Evolutionary conservation across 139 green algal species (phyloP), one percentile per base, ranked within the genome.

Genomic region (Dunaliella primolecta): DNA sequence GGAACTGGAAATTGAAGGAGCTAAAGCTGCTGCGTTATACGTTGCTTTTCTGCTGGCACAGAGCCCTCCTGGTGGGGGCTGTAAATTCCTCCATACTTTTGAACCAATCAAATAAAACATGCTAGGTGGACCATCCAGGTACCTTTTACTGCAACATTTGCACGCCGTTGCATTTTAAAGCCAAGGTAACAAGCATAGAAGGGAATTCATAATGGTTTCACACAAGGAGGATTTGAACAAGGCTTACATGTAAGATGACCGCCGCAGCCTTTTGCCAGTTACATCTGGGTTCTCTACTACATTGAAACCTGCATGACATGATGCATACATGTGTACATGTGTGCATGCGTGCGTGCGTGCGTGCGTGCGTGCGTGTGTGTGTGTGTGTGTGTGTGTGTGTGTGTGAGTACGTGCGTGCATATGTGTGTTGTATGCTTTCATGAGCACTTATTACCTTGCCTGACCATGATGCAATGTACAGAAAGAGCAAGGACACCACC

Each of bases 321-420:
- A 24, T 38, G 83, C 21, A 31, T 34, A 11, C 37, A 29, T 83
- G 83, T 24, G 38, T 64, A 21, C 3, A 34, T 82, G 77, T 82
- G 77, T 82, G 77, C 46, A 25, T 82, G 77, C 11, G 77, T 82
- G 77, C 46, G 77, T 82, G 77, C 46, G 77, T 82, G 77, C 46
- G 27, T 82, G 77, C 46, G 77, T 82, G 77, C 21, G 77, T 82
- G 27, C 7, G 29, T n/a, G 77, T 82, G 27, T 82, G 77, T 82
- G 77, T 82, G 77, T 82, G 77, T 82, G 27, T 82, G 77, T 82
- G 77, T 82, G 77, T 82, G 77, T 82, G 77, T 82, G 27, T 64
- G 46, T 64, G 46, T 64, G 46, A 25, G 46, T 15, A 64, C 46
- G 46, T 15, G 46, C 46, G 46, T 15, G 15, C 46, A 15, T 64